phyloP scores from a whole-genome alignment of 805 yeast genomes.

The Saccharomyces mikatae region DNA sequence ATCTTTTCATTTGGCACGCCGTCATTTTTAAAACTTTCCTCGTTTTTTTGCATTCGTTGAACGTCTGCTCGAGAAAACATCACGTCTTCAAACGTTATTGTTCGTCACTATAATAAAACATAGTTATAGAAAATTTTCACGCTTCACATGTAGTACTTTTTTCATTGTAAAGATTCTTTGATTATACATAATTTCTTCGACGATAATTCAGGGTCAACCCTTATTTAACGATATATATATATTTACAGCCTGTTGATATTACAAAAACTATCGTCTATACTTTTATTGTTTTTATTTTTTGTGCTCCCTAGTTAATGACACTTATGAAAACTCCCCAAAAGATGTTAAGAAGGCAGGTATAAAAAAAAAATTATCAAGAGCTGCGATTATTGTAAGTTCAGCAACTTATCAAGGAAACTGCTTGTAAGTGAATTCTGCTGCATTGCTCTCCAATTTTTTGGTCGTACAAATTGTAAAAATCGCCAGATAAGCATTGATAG shows the following conservation, averaged over 20 bases:
- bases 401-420: slow-evolving; percentile 46
- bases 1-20: neutral
- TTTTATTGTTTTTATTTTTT: neutral
- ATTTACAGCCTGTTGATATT: neutral
- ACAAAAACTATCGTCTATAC: neutral
- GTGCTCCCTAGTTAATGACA: neutral
- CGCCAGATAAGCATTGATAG: slow-evolving; percentile 60
- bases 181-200: neutral
- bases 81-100: neutral
- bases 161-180: neutral
- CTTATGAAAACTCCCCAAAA: neutral
- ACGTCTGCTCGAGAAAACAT: neutral
- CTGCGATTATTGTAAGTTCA: slow-evolving; percentile 10
- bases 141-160: neutral
- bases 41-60: neutral
- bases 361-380: too few relatives aligned
- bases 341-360: neutral
- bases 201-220: neutral
- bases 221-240: neutral
- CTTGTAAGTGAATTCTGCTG: slow-evolving; percentile 43
- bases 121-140: neutral
- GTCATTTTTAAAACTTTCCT: neutral
- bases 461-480: slow-evolving; percentile 61
- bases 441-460: slow-evolving; percentile 47
- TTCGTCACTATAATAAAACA: neutral